Evolutionary conservation across 2,329 filamentous ascomycete species (phyloP).

Genomic region (Aureobasidium subglaciale): DNA sequence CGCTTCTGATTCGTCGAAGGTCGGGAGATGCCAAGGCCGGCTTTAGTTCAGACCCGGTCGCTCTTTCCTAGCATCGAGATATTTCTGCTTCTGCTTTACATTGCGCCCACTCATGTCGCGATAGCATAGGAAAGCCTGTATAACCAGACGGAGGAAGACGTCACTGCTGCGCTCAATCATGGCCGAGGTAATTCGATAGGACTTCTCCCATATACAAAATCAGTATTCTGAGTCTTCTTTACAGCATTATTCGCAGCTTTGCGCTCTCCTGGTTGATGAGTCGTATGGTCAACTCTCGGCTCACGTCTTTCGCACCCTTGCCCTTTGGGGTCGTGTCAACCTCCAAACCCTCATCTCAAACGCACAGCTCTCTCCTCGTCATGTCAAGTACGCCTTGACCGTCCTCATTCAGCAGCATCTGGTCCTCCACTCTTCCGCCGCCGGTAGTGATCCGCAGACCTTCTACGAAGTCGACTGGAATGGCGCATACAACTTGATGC

Average conservation of each 20-base stretch:
- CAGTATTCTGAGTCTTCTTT: constrained; percentile 22
- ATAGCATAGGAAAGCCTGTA: constrained; percentile 11
- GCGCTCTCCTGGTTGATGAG: constrained; percentile 80
- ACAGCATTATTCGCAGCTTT: constrained; percentile 81
- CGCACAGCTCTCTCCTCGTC: constrained; percentile 64
- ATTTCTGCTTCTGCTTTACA: neutral
- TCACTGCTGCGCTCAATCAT: constrained; percentile 20
- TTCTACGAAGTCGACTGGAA: constrained; percentile 79
- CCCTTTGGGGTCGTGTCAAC: constrained; percentile 70
- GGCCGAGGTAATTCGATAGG: constrained; percentile 16
- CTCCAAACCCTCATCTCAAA: constrained; percentile 62
- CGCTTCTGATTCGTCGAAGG: constrained; percentile 10
- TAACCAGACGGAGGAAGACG: constrained; percentile 32
- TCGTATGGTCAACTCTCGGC: constrained; percentile 86
- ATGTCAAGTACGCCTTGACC: constrained; percentile 73
- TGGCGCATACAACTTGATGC: constrained; percentile 73
- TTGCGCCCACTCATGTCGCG: constrained; percentile 13
- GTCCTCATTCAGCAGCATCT: constrained; percentile 86
- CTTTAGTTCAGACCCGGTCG: neutral
- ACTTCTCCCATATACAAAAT: neutral
- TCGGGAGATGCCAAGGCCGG: no score
- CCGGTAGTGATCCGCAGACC: constrained; percentile 54
- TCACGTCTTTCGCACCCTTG: constrained; percentile 73
- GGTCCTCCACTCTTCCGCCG: constrained; percentile 31
- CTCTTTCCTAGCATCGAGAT: constrained; percentile 6